These are phyloP conservation scores for Amniculicola lignicola DNA, from an alignment of 495 filamentous ascomycete species.

Conservation along the genomic window DNA sequence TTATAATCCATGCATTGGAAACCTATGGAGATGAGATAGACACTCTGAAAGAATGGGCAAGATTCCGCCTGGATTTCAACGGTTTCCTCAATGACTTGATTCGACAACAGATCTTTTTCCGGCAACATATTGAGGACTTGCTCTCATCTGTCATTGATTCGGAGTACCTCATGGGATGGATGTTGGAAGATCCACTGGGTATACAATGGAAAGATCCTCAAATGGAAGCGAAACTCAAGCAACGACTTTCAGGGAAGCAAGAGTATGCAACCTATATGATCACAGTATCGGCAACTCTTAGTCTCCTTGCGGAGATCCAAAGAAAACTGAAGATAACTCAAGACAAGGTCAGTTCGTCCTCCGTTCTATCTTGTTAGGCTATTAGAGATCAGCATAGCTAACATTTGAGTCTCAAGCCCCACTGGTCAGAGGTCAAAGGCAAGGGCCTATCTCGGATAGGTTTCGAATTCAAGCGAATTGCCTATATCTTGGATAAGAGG, in stretches of 20 bases:
- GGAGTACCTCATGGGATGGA: not conserved
- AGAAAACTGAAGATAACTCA: not conserved
- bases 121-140: not conserved
- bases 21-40: not conserved
- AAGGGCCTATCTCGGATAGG: not conserved
- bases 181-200: not conserved
- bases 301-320: not conserved
- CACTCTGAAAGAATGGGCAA: not conserved
- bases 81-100: slow-evolving; percentile 2
- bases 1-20: not conserved
- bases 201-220: not conserved
- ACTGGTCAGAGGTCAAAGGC: not conserved
- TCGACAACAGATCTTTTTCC: not conserved
- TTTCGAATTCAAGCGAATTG: not conserved
- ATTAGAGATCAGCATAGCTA: not conserved
- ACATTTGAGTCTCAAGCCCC: not conserved
- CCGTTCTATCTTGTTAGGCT: too few species aligned
- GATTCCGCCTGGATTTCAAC: not conserved
- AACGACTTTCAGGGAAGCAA: not conserved
- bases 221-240: not conserved
- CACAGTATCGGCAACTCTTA: not conserved
- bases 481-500: not conserved
- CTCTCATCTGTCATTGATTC: not conserved
- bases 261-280: slow-evolving; percentile 1
- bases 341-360: not conserved